These are phyloP conservation scores for Domatiomyces catenatus DNA, from an alignment of 2,329 filamentous ascomycete genomes.

Conservation along the genomic window DNA sequence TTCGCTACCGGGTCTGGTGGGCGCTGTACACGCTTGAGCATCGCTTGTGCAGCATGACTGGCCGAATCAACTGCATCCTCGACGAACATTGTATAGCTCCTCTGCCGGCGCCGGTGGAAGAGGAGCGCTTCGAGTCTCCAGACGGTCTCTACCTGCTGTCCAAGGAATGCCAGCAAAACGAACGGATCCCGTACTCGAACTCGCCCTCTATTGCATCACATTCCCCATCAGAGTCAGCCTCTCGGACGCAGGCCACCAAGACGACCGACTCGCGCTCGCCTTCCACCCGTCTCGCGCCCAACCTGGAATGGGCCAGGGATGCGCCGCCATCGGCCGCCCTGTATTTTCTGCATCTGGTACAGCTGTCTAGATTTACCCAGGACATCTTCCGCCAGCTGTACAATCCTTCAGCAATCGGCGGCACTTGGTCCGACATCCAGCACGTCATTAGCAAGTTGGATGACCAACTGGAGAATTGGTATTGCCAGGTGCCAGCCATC, in stretches of 20 bases:
- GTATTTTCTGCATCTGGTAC: slow-evolving; percentile 26
- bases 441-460: slow-evolving; percentile 22
- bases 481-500: slow-evolving; percentile 23
- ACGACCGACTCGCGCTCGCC: slow-evolving; percentile 13
- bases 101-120: slow-evolving; percentile 27
- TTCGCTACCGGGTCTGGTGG: slow-evolving; percentile 33
- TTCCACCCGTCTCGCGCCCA: slow-evolving; percentile 7
- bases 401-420: slow-evolving; percentile 23
- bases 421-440: slow-evolving; percentile 25
- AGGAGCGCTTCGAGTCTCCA: slow-evolving; percentile 24
- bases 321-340: slow-evolving; percentile 24
- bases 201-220: slow-evolving; percentile 3
- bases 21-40: slow-evolving; percentile 31
- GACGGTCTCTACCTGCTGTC: slow-evolving; percentile 22
- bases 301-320: slow-evolving; percentile 18
- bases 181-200: slow-evolving; percentile 18
- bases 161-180: slow-evolving; percentile 20
- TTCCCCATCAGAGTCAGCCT: slow-evolving; percentile 4
- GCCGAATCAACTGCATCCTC: slow-evolving; percentile 28
- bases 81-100: slow-evolving; percentile 30
- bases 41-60: slow-evolving; percentile 32
- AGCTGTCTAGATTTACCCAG: slow-evolving; percentile 24
- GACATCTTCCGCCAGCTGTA: slow-evolving; percentile 25
- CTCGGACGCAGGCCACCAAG: slow-evolving; percentile 7
- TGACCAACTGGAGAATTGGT: slow-evolving; percentile 24